Evolutionary conservation across 441 rosid species (phyloP).

Genomic region (Lepidium campestre): DNA sequence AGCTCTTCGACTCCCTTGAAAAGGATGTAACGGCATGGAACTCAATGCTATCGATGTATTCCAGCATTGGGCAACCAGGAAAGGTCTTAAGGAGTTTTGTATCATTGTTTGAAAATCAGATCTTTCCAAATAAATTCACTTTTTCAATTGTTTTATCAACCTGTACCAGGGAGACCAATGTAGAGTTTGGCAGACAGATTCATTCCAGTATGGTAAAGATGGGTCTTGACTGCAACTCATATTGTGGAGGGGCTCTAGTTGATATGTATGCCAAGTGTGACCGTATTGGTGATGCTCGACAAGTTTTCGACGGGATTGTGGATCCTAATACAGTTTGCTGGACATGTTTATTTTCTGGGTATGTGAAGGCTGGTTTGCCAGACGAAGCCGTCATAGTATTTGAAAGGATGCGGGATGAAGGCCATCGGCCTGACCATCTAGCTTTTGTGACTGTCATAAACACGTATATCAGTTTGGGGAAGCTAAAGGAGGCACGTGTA

Average conservation of each 20-base stretch:
- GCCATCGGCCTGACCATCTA: slow-evolving; percentile 63
- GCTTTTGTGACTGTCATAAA: slow-evolving; percentile 61
- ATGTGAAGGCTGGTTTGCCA: slow-evolving; percentile 56
- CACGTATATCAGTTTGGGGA: slow-evolving; percentile 53
- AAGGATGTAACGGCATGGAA: slow-evolving; percentile 65
- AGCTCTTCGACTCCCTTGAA: slow-evolving; percentile 44
- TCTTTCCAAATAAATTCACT: slow-evolving; percentile 67
- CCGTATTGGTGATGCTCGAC: slow-evolving; percentile 43
- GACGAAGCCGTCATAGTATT: slow-evolving; percentile 60
- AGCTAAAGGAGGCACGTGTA: slow-evolving; percentile 56
- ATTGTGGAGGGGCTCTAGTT: slow-evolving; percentile 68
- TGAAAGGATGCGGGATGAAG: slow-evolving; percentile 46
- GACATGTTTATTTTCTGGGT: slow-evolving; percentile 84
- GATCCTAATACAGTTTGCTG: slow-evolving; percentile 70
- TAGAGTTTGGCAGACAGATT: slow-evolving; percentile 47
- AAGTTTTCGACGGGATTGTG: slow-evolving; percentile 51
- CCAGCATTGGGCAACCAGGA: slow-evolving; percentile 33
- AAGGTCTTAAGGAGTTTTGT: slow-evolving; percentile 38
- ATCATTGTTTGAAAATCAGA: slow-evolving; percentile 31
- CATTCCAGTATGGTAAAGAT: slow-evolving; percentile 59
- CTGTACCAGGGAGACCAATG: slow-evolving; percentile 47
- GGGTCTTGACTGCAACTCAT: slow-evolving; percentile 50
- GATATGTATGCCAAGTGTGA: slow-evolving; percentile 81
- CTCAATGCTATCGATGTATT: slow-evolving; percentile 69
- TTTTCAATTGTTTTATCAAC: slow-evolving; percentile 69